Conservation (phyloP, 2,329 filamentous ascomycete species). For the Huntiella moniliformis region DNA sequence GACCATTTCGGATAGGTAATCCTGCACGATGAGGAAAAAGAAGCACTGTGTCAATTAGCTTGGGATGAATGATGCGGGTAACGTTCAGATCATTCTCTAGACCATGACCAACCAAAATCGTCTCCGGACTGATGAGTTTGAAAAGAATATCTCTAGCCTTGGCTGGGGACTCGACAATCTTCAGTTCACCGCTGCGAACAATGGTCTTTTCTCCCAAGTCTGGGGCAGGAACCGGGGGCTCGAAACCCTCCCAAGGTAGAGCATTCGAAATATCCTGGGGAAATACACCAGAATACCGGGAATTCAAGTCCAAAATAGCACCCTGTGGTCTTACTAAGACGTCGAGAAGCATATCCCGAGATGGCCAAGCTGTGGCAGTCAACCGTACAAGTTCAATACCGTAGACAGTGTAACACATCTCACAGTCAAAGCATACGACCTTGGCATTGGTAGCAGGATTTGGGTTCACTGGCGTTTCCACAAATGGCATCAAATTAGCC, state of each 20-base stretch:
- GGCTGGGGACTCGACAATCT: slow-evolving; percentile 57
- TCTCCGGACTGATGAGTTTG: slow-evolving; percentile 52
- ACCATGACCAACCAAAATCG: slow-evolving; percentile 78
- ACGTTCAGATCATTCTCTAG: slow-evolving; percentile 91
- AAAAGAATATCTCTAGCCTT: slow-evolving; percentile 63
- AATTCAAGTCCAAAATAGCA: slow-evolving; percentile 77
- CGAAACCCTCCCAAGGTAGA: slow-evolving; percentile 29
- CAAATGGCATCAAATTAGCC: slow-evolving; percentile 62
- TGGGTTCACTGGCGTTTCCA: slow-evolving; percentile 51
- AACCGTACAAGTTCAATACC: slow-evolving; percentile 81
- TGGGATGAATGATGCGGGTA: slow-evolving; percentile 65
- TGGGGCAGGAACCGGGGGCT: slow-evolving; percentile 15
- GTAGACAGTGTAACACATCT: slow-evolving; percentile 87
- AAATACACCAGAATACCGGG: slow-evolving; percentile 73
- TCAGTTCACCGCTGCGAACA: slow-evolving; percentile 28
- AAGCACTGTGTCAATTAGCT: slow-evolving; percentile 67
- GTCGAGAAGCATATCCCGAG: slow-evolving; percentile 56
- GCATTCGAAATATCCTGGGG: slow-evolving; percentile 59
- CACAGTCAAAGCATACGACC: slow-evolving; percentile 80
- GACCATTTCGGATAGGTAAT: slow-evolving; percentile 55
- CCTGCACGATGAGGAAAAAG: slow-evolving; percentile 64
- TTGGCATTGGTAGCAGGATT: slow-evolving; percentile 27
- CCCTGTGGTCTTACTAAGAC: slow-evolving; percentile 70
- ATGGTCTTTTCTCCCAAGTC: slow-evolving; percentile 15
- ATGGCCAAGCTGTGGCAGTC: slow-evolving; percentile 76